Percentiles rank a stretch among this genome's conserved stretches.
These are phyloP conservation scores for Sarocladium brachiariae DNA, from an alignment of 2,329 filamentous ascomycete species.

Conservation along the genomic window DNA sequence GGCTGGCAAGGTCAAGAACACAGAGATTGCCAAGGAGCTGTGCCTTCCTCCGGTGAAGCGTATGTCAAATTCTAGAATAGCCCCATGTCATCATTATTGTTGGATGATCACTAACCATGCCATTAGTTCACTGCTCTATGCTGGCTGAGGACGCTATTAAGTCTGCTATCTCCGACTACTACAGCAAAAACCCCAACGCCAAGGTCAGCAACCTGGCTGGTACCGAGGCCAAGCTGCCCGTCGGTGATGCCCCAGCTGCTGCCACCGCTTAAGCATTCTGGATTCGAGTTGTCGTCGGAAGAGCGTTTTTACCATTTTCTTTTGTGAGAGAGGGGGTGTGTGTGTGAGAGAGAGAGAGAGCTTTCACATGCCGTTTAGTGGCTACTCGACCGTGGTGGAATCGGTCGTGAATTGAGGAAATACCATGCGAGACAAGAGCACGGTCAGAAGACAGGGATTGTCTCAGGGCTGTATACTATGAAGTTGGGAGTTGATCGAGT, in stretches of 20 bases:
- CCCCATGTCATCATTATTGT: not conserved
- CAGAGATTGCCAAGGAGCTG: constrained; percentile 95
- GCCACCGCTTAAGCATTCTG: constrained; percentile 8
- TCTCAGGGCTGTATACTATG: not conserved
- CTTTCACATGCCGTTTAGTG: not conserved
- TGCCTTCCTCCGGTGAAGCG: constrained; percentile 82
- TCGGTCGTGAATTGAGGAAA: not conserved
- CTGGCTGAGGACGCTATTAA: constrained; percentile 89
- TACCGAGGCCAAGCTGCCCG: constrained; percentile 36
- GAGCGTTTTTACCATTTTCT: not conserved
- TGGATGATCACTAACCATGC: constrained; percentile 19
- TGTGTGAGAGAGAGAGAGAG: not conserved
- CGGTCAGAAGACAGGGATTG: not conserved
- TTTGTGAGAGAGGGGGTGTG: no score
- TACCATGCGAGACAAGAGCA: not conserved
- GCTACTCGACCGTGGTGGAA: not conserved
- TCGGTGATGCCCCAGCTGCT: constrained; percentile 6
- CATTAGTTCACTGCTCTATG: constrained; percentile 80
- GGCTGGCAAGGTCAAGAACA: constrained; percentile 87
- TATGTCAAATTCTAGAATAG: no score
- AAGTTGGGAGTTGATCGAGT: not conserved
- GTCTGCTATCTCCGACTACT: constrained; percentile 83
- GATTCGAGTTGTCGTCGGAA: not conserved
- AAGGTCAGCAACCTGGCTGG: constrained; percentile 70
- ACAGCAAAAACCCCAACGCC: constrained; percentile 58